phyloP scores from a whole-genome alignment of 148 eudicot genomes.

The Chenopodium quinoa region DNA sequence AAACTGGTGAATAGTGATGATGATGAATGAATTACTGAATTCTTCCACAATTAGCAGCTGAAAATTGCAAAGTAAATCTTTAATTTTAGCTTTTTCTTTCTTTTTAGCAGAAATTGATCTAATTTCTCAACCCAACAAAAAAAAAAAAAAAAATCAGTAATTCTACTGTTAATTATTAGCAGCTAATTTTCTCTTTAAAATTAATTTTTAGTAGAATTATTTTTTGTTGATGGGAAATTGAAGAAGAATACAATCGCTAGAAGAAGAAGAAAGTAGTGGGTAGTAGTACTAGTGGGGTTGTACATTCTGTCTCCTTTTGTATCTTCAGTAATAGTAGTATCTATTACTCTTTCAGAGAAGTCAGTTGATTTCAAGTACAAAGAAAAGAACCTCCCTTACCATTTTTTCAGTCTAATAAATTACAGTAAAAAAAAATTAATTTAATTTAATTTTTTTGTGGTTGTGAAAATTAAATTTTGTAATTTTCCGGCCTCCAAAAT shows the following conservation, averaged over 20 bases:
- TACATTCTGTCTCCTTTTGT: constrained; percentile 36
- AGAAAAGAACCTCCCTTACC: background rate
- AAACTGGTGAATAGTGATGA: background rate
- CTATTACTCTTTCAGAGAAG: background rate
- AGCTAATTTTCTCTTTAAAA: background rate
- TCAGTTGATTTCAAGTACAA: constrained; percentile 16
- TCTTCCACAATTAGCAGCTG: constrained; percentile 16
- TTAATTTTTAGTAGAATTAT: constrained; percentile 1
- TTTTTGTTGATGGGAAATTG: background rate
- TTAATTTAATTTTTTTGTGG: background rate
- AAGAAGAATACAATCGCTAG: background rate
- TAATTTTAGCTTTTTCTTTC: background rate
- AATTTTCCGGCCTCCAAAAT: constrained; percentile 11
- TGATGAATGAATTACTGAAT: too few species aligned
- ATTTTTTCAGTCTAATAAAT: background rate
- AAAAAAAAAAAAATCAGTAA: background rate
- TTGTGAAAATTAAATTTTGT: background rate
- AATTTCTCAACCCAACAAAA: background rate
- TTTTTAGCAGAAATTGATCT: background rate
- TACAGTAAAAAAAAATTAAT: background rate
- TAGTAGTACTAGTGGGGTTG: constrained; percentile 23
- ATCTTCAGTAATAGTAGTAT: constrained; percentile 6
- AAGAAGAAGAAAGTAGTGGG: constrained; percentile 14
- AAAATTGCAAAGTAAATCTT: background rate
- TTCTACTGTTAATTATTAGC: too few species aligned